phyloP scores from a whole-genome alignment of 1,139 yeast genomes.

The Lodderomyces pseudojiufengensis region DNA sequence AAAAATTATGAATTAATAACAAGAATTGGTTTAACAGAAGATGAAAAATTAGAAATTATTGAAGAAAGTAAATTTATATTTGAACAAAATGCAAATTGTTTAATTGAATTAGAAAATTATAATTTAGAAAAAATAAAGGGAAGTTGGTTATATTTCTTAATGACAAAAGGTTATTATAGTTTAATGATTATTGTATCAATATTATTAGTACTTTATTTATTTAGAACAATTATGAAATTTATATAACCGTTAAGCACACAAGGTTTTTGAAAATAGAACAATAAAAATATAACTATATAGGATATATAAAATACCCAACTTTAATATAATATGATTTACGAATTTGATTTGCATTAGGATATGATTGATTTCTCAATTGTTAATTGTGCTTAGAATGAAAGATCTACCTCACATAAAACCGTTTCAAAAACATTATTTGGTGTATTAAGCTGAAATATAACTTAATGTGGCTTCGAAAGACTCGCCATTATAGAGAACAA shows the following conservation, averaged over 20 bases:
- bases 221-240: conserved; percentile 20
- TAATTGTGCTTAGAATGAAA: no score
- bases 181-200: conserved; percentile 23
- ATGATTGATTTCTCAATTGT: no score
- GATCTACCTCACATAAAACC: no score
- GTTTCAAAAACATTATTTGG: no score
- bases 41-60: conserved; percentile 66
- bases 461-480: no score
- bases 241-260: conserved; percentile 7
- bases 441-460: no score
- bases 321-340: no score
- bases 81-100: conserved; percentile 55
- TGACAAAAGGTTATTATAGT: conserved; percentile 47
- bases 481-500: no score
- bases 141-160: conserved; percentile 53
- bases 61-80: conserved; percentile 67
- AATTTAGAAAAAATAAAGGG: conserved; percentile 55
- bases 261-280: no score
- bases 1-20: conserved; percentile 76
- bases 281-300: no score
- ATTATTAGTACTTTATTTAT: conserved; percentile 25
- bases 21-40: conserved; percentile 61
- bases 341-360: no score
- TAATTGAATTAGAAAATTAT: conserved; percentile 62
- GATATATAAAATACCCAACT: no score